phyloP scores from a whole-genome alignment of 495 filamentous ascomycete genomes.

The Niebla homalea region DNA sequence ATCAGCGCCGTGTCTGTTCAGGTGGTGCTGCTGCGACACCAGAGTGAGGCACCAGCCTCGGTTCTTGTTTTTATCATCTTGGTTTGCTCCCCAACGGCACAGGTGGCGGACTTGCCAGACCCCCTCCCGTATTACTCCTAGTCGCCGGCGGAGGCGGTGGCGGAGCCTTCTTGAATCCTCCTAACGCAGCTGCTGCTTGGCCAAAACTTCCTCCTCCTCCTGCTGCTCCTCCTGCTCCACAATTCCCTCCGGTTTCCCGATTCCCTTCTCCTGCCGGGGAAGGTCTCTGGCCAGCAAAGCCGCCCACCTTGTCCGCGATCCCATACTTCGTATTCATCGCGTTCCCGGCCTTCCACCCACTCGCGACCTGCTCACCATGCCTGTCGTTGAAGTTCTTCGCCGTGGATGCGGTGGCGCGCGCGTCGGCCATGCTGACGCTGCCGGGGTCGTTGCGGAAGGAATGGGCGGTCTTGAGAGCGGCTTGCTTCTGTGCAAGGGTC shows the following conservation, averaged over 20 bases:
- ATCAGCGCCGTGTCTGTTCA: too few species aligned
- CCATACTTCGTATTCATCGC: conserved; percentile 40
- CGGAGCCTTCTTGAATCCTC: background rate
- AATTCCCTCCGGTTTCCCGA: background rate
- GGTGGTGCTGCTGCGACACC: too few species aligned
- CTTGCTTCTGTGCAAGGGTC: conserved; percentile 47
- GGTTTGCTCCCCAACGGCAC: conserved; percentile 13
- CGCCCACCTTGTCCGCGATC: conserved; percentile 7
- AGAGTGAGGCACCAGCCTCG: background rate
- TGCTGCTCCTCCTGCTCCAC: background rate
- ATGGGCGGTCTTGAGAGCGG: conserved; percentile 42
- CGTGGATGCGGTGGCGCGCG: conserved; percentile 41
- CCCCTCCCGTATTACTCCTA: background rate
- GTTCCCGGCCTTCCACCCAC: conserved; percentile 47
- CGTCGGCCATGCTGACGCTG: conserved; percentile 43
- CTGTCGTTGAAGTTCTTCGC: conserved; percentile 59
- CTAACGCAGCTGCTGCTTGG: background rate
- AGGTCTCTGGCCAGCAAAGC: background rate
- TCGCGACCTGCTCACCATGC: conserved; percentile 57
- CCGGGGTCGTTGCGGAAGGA: conserved; percentile 42
- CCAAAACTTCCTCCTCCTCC: background rate
- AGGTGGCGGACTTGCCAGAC: conserved; percentile 5
- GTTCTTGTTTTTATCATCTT: background rate
- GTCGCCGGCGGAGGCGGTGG: conserved; percentile 9
- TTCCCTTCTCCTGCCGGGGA: background rate